phyloP scores from a whole-genome alignment of 768 basidiomycete genomes.

The Termitomyces sp. region DNA sequence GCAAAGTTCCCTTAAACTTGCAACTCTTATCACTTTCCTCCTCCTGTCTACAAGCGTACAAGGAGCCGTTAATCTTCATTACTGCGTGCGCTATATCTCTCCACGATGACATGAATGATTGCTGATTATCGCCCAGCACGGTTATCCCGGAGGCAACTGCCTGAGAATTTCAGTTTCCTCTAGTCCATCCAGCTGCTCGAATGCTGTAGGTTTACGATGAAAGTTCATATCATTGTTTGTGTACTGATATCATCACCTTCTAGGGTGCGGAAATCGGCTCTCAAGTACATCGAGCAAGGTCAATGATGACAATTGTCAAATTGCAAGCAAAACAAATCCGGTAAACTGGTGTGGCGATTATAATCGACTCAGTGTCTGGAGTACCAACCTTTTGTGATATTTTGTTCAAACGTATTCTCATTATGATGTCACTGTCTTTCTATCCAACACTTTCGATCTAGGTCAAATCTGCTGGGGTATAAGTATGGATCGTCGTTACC shows the following conservation, averaged over 20 bases:
- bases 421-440: background rate
- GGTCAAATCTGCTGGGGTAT: too few relatives aligned
- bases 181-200: conserved; percentile 3
- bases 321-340: conserved; percentile 6
- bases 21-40: background rate
- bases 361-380: conserved; percentile 5
- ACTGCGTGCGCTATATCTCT: background rate
- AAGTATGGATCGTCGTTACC: too few relatives aligned
- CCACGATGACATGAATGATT: background rate
- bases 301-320: conserved; percentile 6
- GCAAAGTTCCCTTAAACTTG: background rate
- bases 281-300: conserved; percentile 1
- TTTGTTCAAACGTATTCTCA: background rate
- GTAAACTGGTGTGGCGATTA: conserved; percentile 6
- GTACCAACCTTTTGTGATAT: conserved; percentile 3
- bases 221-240: background rate
- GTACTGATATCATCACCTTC: background rate
- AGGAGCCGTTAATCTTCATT: background rate
- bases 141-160: background rate
- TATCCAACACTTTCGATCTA: background rate
- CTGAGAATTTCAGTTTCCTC: conserved; percentile 2
- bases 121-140: background rate
- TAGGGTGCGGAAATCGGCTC: conserved; percentile 5
- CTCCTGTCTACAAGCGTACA: background rate
- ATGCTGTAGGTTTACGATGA: conserved; percentile 1